A percentile compares a stretch with the other conserved stretches of the same genome.
Conservation (phyloP, 2,329 filamentous ascomycete species). For the Alternaria sp. region DNA sequence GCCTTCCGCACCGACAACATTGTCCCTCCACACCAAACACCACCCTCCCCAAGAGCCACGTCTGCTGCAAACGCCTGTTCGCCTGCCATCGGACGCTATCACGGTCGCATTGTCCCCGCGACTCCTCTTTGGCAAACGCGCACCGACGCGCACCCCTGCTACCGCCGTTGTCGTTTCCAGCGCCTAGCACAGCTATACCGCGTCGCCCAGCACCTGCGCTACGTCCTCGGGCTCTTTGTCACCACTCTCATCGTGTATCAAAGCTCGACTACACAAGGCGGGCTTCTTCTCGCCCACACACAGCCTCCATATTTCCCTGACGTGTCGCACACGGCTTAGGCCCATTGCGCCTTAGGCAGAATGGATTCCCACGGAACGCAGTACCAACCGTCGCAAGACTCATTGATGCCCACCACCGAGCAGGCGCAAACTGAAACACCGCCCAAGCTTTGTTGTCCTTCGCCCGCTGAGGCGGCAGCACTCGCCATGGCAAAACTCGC, state of each 20-base stretch:
- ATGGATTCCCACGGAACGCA: conserved; percentile 43
- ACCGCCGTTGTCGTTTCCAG: conserved; percentile 23
- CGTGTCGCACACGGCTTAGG: conserved; percentile 39
- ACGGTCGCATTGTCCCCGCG: conserved; percentile 23
- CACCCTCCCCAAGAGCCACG: conserved; percentile 9
- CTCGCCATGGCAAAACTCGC: conserved; percentile 30
- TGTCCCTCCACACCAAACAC: conserved; percentile 17
- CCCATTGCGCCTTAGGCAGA: conserved; percentile 34
- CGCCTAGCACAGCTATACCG: conserved; percentile 12
- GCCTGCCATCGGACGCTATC: conserved; percentile 5
- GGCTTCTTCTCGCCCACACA: conserved; percentile 8
- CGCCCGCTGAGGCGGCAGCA: conserved; percentile 31
- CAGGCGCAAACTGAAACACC: conserved; percentile 40
- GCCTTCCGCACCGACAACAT: conserved; percentile 13
- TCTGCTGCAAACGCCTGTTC: conserved; percentile 7
- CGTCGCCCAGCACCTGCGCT: conserved; percentile 16
- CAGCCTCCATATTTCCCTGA: conserved; percentile 29
- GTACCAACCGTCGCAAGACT: conserved; percentile 39
- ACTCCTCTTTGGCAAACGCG: conserved; percentile 29
- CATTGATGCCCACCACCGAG: conserved; percentile 47
- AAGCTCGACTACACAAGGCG: conserved; percentile 20
- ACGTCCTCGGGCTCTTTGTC: conserved; percentile 7
- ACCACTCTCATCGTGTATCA: conserved; percentile 9
- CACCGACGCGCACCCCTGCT: conserved; percentile 31
- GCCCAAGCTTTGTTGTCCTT: conserved; percentile 32